A percentile compares a stretch with the other conserved stretches of the same genome.
Conservation (phyloP, 2,329 filamentous ascomycete species). For the Colletotrichum shisoi region DNA sequence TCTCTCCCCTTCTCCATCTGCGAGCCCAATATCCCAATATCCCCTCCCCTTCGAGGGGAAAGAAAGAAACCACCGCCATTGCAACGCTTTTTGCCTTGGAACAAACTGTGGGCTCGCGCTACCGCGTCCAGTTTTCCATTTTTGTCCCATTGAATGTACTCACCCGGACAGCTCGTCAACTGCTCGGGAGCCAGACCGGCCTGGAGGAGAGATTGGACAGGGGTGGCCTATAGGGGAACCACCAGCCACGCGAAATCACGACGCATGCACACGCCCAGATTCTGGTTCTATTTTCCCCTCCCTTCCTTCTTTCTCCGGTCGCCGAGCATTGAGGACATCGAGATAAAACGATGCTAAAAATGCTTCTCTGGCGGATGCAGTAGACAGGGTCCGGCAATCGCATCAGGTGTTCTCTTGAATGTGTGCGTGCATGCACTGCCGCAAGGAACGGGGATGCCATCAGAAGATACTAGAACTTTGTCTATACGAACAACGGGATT, state of each 20-base stretch:
- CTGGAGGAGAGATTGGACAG: too few species aligned
- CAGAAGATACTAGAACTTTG: background rate
- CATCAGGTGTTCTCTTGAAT: constrained; percentile 12
- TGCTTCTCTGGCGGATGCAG: constrained; percentile 29
- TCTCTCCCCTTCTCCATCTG: constrained; percentile 13
- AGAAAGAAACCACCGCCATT: constrained; percentile 9
- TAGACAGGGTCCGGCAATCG: background rate
- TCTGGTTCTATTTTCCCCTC: background rate
- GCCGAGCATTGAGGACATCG: constrained; percentile 12
- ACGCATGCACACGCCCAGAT: background rate
- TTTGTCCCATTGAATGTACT: background rate
- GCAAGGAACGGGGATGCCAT: background rate
- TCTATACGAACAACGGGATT: background rate
- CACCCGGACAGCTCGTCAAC: background rate
- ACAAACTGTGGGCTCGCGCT: background rate
- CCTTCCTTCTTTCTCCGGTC: background rate
- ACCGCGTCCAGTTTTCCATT: background rate
- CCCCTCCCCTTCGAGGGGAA: background rate
- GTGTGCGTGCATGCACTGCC: constrained; percentile 14
- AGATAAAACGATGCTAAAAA: constrained; percentile 27
- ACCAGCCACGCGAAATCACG: background rate
- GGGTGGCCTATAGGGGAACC: background rate
- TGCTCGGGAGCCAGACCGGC: background rate
- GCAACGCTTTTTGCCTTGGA: constrained; percentile 31
- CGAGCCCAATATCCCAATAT: background rate